phyloP scores from a whole-genome alignment of 495 filamentous ascomycete genomes.

The Talaromyces adpressus region DNA sequence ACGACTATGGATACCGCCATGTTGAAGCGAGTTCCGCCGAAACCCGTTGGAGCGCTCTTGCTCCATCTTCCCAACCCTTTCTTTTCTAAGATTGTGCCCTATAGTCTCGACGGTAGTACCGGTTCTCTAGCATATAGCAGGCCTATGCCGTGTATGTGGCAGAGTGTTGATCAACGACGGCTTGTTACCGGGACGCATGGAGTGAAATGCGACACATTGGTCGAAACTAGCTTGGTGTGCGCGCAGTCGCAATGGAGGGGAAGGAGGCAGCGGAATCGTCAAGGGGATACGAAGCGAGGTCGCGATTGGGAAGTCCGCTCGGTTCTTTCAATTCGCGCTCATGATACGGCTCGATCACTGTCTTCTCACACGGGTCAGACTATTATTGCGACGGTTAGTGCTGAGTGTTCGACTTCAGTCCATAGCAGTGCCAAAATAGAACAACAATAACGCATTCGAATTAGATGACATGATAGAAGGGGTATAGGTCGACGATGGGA shows the following conservation, averaged over 20 bases:
- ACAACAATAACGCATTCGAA: neutral
- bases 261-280: neutral
- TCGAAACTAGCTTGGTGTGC: slow-evolving; percentile 11
- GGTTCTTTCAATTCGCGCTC: neutral
- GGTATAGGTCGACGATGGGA: neutral
- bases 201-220: slow-evolving; percentile 16
- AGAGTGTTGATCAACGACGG: slow-evolving; percentile 12
- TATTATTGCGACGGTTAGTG: neutral
- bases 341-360: neutral
- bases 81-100: neutral
- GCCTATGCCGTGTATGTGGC: neutral
- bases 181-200: slow-evolving; percentile 41
- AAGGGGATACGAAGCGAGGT: neutral
- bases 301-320: neutral
- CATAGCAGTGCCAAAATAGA: neutral
- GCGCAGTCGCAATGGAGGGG: neutral
- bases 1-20: slow-evolving; percentile 33
- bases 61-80: slow-evolving; percentile 31
- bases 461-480: neutral
- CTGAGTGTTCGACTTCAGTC: neutral
- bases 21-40: slow-evolving; percentile 38
- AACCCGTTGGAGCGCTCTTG: slow-evolving; percentile 35
- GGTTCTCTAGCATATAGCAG: neutral
- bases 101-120: neutral
- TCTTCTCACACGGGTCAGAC: neutral